phyloP scores from a whole-genome alignment of 441 rosid genomes.

The Gossypium schwendimanii region DNA sequence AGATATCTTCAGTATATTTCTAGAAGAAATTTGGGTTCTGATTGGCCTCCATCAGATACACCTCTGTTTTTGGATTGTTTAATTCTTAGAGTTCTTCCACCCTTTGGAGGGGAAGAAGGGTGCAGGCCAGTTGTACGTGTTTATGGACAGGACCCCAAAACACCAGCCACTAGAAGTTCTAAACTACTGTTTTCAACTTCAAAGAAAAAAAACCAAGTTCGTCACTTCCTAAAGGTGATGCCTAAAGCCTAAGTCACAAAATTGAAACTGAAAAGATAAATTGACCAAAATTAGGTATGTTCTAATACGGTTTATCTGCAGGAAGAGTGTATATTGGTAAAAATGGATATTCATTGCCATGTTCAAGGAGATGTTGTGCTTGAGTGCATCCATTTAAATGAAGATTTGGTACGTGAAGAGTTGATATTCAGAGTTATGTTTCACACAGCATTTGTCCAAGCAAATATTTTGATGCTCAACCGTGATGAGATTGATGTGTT shows the following conservation, averaged over 20 bases:
- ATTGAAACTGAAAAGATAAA: slow-evolving; percentile 20
- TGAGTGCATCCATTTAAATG: slow-evolving; percentile 79
- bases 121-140: slow-evolving; percentile 76
- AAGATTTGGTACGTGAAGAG: slow-evolving; percentile 60
- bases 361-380: slow-evolving; percentile 91
- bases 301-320: slow-evolving; percentile 33
- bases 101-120: slow-evolving; percentile 61
- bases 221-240: slow-evolving; percentile 55
- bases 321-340: slow-evolving; percentile 70
- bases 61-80: slow-evolving; percentile 77
- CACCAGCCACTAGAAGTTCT: slow-evolving; percentile 66
- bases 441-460: slow-evolving; percentile 82
- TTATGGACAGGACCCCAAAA: slow-evolving; percentile 75
- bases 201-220: slow-evolving; percentile 52
- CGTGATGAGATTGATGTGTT: slow-evolving; percentile 74
- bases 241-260: not conserved
- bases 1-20: slow-evolving; percentile 95
- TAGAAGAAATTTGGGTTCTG: slow-evolving; percentile 73
- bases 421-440: slow-evolving; percentile 78
- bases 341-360: slow-evolving; percentile 68
- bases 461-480: slow-evolving; percentile 49
- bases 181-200: slow-evolving; percentile 69
- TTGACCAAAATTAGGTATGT: slow-evolving; percentile 14
- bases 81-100: slow-evolving; percentile 70
- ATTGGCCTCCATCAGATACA: slow-evolving; percentile 88